Evolutionary conservation across 1,139 yeast genomes (phyloP), one percentile per base, ranked within the genome.

Genomic region (Dujonia santamariae): DNA sequence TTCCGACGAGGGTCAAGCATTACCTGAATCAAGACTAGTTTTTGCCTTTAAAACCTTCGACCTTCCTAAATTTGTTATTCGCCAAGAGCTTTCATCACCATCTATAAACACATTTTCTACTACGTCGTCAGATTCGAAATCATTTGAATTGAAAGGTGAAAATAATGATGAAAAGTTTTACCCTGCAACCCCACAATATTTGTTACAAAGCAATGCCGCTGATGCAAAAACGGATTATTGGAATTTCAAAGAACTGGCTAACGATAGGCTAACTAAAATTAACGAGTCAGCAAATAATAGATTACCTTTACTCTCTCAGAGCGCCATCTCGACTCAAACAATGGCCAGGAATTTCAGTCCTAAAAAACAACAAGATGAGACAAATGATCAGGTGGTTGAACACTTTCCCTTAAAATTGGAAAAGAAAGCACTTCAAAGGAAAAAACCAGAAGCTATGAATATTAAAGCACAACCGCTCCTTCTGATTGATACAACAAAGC

Each of bases 141-240:
- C 78, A 2, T 64, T 70, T 41, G 76, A 69, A 36, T 59, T 68
- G 5, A 61, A 56, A 17, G 64, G 65, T 28, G 70, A 65, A 7
- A 64, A 68, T 28, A 49, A 46, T 27, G 66, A 62, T 16, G 75
- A 65, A 23, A 59, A 54, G 16, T 50, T 59, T 20, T 75, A 76
- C 38, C 78, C 80, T 7, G 72, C 74, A 12, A 79, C 85, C 0
- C 85, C 85, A 0, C 82, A 77, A 44, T 76, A 79, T 42, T 51
- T 76, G 38, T 58, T 78, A 15, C 77, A 71, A 35, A 53, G 56
- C 8, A 39, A 42, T 32, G 28, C 32, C 8, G 51, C 21, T 38
- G 63, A 61, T 71, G 55, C 61, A 56, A 54, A 21, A 44, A 58
- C 37, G 41, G 88, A 82, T 52, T 83, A 83, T 47, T 60, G 80